Evolutionary conservation across 257 asterid species (phyloP).

Genomic region (Vinca minor): DNA sequence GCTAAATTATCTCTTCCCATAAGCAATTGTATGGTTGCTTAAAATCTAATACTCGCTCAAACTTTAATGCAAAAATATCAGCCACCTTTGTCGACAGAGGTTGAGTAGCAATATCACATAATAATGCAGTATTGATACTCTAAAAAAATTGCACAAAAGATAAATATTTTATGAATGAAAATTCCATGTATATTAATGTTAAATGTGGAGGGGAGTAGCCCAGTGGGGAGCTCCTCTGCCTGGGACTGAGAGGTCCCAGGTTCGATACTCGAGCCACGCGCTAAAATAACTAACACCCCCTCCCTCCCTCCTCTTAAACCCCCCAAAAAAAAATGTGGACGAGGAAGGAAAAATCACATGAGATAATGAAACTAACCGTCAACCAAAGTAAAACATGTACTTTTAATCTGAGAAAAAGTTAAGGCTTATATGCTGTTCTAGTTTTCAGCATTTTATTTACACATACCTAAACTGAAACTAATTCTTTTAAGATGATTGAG

Average conservation of each 20-base stretch:
- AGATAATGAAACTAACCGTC: neutral
- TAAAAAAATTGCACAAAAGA: neutral
- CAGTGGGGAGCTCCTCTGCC: no score
- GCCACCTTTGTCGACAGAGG: neutral
- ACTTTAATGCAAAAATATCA: neutral
- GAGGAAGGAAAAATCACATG: neutral
- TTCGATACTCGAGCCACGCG: no score
- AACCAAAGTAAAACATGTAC: no score
- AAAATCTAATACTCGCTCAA: slow-evolving; percentile 2
- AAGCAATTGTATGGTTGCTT: neutral
- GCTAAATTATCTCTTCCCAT: neutral
- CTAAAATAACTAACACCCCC: no score
- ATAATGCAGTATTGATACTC: neutral
- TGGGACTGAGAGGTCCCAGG: no score
- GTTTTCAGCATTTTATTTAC: neutral
- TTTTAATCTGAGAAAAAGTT: neutral
- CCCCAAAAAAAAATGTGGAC: no score
- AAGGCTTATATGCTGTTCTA: neutral
- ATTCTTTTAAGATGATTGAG: slow-evolving; percentile 1
- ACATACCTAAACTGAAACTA: neutral
- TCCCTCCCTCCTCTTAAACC: no score
- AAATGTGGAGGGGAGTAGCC: neutral
- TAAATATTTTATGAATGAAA: no score
- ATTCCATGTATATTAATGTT: neutral
- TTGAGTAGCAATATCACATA: neutral